Conservation (phyloP, 345 rosid species). For the Carallia brachiata region DNA sequence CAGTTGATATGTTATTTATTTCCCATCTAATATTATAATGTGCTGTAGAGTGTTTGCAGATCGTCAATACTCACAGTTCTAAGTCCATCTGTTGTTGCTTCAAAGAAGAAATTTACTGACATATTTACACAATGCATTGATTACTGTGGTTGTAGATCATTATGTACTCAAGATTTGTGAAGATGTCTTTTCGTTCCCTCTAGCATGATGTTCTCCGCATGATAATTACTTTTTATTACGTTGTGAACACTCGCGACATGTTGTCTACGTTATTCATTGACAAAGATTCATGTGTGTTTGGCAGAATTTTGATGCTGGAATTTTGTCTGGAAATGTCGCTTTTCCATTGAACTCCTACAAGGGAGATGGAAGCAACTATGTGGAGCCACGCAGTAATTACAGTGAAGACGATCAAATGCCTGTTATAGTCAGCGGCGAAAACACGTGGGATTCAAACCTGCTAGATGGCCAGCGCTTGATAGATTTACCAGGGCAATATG, state of each 20-base stretch:
- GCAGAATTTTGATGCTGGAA: slow-evolving; percentile 42
- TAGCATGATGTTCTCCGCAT: no score
- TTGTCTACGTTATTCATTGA: no score
- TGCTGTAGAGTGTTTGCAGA: not conserved
- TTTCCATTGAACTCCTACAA: slow-evolving; percentile 39
- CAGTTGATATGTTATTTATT: not conserved
- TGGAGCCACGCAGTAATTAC: slow-evolving; percentile 27
- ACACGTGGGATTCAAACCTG: slow-evolving; percentile 22
- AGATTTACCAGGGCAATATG: slow-evolving; percentile 40
- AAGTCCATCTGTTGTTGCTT: not conserved
- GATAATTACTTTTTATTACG: not conserved
- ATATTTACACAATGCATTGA: not conserved
- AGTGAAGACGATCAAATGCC: slow-evolving; percentile 51
- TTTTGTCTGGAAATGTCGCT: slow-evolving; percentile 40
- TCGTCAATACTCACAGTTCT: no score
- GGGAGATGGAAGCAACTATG: slow-evolving; percentile 56
- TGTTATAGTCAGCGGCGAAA: slow-evolving; percentile 26
- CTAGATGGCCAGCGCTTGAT: slow-evolving; percentile 33
- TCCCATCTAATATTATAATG: not conserved
- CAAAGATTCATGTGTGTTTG: not conserved
- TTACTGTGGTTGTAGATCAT: not conserved
- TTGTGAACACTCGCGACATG: no score
- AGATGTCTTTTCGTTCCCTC: no score
- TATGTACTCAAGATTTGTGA: not conserved
- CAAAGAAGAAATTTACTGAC: not conserved